phyloP scores from a whole-genome alignment of 2,329 filamentous ascomycete genomes.

The Trichoderma lentiforme region DNA sequence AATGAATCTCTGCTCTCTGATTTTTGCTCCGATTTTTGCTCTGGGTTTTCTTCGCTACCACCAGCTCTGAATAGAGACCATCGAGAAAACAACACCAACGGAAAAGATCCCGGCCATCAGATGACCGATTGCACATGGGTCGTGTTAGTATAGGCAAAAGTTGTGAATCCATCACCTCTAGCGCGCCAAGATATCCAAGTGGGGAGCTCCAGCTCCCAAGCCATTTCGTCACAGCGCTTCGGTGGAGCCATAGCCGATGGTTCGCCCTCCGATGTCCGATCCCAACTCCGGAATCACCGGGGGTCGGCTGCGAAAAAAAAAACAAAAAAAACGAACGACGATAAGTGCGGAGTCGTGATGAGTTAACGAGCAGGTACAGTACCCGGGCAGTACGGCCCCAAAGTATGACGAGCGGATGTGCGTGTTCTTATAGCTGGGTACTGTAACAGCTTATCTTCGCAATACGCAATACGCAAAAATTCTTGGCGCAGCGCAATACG shows the following conservation, averaged over 20 bases:
- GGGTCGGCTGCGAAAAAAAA: neutral
- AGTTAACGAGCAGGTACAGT: neutral
- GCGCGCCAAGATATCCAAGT: neutral
- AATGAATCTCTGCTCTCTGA: neutral
- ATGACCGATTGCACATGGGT: neutral
- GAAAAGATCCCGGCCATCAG: neutral
- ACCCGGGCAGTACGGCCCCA: neutral
- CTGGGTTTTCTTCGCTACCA: neutral
- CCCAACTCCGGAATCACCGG: constrained; percentile 10
- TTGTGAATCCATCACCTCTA: neutral
- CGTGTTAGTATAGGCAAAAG: neutral
- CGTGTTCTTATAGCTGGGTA: neutral
- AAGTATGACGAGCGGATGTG: neutral
- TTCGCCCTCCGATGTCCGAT: constrained; percentile 12
- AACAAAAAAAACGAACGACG: neutral
- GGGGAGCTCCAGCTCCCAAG: neutral
- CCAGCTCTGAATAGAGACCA: neutral
- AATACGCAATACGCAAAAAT: neutral
- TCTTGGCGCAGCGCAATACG: neutral
- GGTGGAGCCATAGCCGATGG: constrained; percentile 1
- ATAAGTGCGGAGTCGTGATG: neutral
- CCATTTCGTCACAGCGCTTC: constrained; percentile 8
- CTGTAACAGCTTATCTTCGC: neutral
- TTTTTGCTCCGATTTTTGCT: neutral
- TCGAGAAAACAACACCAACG: neutral